Evolutionary conservation across 345 rosid species (phyloP).

Genomic region (Acer yangbiense): DNA sequence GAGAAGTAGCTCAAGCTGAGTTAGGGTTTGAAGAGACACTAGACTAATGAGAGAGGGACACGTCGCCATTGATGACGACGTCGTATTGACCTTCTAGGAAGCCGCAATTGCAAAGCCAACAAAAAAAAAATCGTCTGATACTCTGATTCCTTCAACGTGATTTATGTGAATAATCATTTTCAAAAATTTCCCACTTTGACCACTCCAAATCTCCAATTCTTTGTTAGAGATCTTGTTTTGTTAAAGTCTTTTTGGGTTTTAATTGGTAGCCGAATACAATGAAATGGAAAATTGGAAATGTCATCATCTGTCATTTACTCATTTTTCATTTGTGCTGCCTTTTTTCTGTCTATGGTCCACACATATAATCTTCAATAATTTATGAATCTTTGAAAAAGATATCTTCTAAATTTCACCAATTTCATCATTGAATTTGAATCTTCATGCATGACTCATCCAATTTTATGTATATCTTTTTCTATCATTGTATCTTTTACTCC

Average conservation of each 20-base stretch:
- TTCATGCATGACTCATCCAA: too few species aligned
- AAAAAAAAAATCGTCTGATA: neutral
- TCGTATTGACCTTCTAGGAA: neutral
- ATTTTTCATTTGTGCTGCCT: neutral
- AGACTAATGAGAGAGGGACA: neutral
- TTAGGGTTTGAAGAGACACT: neutral
- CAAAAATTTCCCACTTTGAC: neutral
- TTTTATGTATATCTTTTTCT: neutral
- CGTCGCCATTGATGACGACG: slow-evolving; percentile 25
- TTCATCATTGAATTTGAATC: neutral
- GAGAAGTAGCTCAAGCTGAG: neutral
- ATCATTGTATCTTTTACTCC: neutral
- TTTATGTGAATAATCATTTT: neutral
- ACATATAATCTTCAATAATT: slow-evolving; percentile 3
- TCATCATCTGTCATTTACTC: neutral
- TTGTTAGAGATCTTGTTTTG: too few species aligned
- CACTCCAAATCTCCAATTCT: neutral
- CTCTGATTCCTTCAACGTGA: neutral
- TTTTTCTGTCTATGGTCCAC: neutral
- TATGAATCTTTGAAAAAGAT: neutral
- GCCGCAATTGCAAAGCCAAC: neutral
- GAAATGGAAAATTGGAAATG: neutral
- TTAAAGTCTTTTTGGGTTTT: neutral
- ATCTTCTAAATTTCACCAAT: neutral
- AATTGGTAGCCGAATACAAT: neutral